Percentiles rank a stretch among this genome's conserved stretches.
These are phyloP conservation scores for Globisporangium viniferum DNA, from an alignment of 352 stramenopile genomes.

Conservation along the genomic window DNA sequence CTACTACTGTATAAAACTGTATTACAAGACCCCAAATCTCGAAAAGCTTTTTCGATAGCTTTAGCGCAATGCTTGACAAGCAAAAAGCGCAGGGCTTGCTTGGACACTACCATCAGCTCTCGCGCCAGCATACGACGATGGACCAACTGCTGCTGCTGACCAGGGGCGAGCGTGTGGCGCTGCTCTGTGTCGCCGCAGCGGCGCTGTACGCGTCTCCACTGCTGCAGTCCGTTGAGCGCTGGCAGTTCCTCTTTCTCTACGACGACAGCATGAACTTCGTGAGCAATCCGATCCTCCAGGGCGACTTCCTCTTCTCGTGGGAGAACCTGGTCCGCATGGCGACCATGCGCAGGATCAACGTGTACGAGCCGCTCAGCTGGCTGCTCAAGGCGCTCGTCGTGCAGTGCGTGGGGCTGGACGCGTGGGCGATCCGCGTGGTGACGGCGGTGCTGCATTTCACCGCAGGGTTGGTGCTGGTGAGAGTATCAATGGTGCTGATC, in stretches of 20 bases:
- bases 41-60: background rate
- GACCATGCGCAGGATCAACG: conserved; percentile 54
- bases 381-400: conserved; percentile 52
- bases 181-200: background rate
- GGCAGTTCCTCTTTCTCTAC: conserved; percentile 51
- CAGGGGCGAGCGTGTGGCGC: background rate
- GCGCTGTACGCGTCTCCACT: conserved; percentile 2
- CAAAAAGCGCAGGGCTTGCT: background rate
- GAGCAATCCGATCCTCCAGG: conserved; percentile 42
- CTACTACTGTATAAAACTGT: background rate
- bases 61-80: background rate
- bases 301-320: conserved; percentile 22
- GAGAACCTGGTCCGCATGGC: conserved; percentile 43
- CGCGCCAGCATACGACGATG: background rate
- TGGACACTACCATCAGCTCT: background rate
- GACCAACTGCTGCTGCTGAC: conserved; percentile 2
- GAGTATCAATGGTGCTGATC: conserved; percentile 25
- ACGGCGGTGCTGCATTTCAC: conserved; percentile 42
- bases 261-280: conserved; percentile 66
- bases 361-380: conserved; percentile 71
- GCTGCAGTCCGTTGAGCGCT: conserved; percentile 5
- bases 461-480: conserved; percentile 25
- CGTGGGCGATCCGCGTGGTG: conserved; percentile 39
- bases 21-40: background rate
- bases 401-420: conserved; percentile 29